Base-by-base conservation (phyloP, 306 rosid genomes). In the Herpetospermum pedunculosum region DNA sequence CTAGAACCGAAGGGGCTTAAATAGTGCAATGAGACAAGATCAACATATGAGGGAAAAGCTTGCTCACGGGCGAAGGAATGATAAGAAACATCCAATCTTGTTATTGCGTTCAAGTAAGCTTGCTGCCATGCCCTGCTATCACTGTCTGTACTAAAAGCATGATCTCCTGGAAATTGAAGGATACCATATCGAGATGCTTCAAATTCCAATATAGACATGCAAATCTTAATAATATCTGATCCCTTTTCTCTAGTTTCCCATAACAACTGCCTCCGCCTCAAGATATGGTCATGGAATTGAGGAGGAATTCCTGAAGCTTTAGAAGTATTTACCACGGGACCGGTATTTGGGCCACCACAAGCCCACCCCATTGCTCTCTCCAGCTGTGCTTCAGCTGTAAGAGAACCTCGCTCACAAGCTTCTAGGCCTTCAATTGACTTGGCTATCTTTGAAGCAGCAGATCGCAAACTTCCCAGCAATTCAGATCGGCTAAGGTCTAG, bases 281-380 rank as follows among this genome's bases (percentile, higher is more conserved):
- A 84, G 59, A 90, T 84, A 81, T 90, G 97, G 46, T 87, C 96
- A 80, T 92, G 98, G 75, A 92, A 92, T 80, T 87, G 92, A 21
- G 89, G 87, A 83, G 98, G 98, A 82, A 92, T 90, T 76, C 98
- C 98, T 77, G 92, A 84, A 82, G 75, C 79, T 82, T 87, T 87
- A 57, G 96, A 82, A 71, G 82, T 26, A 82, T 80, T 90, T 77
- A 90, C 89, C 48, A 84, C 60, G 50, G 86, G 76, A 75, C 80
- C 84, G 26, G 92, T 81, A 83, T 80, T 92, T 60, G 98, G 88
- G 77, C 85, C 91, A 47, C 97, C 98, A 72, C 97, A 92, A 53
- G 97, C 97, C 98, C 98, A 92, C 34, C 90, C 81, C 98, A 92
- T 92, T 62, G 98, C 98, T 85, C 98, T 88, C 89, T 90, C 97